Conservation (phyloP, 1,284 basidiomycete species). For the Cryptococcus wingfieldii region DNA sequence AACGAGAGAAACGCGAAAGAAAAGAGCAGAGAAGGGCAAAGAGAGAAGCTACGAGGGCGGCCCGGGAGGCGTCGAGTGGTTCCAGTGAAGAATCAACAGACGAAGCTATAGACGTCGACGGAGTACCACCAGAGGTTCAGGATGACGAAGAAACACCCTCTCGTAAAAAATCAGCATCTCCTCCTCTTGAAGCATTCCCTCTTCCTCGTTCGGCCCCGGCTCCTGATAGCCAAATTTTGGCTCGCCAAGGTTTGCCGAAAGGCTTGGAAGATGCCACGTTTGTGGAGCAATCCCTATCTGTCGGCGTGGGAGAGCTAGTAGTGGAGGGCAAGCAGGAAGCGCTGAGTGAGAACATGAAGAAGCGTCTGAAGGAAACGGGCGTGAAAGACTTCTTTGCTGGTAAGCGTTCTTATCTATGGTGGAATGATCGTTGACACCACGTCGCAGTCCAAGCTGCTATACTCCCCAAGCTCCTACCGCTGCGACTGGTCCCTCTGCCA, state of each 20-base stretch:
- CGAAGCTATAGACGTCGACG: slow-evolving; percentile 11
- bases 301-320: slow-evolving; percentile 53
- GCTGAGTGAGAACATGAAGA: slow-evolving; percentile 61
- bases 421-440: not conserved
- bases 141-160: slow-evolving; percentile 3
- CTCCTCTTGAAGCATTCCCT: slow-evolving; percentile 58
- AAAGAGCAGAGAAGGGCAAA: slow-evolving; percentile 17
- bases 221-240: slow-evolving; percentile 64
- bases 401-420: slow-evolving; percentile 46
- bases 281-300: slow-evolving; percentile 58
- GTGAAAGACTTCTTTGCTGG: slow-evolving; percentile 81
- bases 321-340: slow-evolving; percentile 47
- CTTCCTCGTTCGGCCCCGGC: slow-evolving; percentile 64
- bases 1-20: slow-evolving; percentile 16
- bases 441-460: slow-evolving; percentile 47
- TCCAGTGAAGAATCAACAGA: slow-evolving; percentile 23
- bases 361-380: slow-evolving; percentile 66
- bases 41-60: slow-evolving; percentile 13
- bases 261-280: slow-evolving; percentile 68
- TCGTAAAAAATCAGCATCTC: slow-evolving; percentile 13
- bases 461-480: slow-evolving; percentile 35
- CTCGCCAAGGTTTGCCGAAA: slow-evolving; percentile 70
- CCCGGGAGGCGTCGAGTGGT: too few species aligned
- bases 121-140: slow-evolving; percentile 11
- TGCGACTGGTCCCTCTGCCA: slow-evolving; percentile 58